Evolutionary conservation across 768 basidiomycete species (phyloP), one percentile per base, ranked within the genome.

Genomic region (Saitozyma sp.): DNA sequence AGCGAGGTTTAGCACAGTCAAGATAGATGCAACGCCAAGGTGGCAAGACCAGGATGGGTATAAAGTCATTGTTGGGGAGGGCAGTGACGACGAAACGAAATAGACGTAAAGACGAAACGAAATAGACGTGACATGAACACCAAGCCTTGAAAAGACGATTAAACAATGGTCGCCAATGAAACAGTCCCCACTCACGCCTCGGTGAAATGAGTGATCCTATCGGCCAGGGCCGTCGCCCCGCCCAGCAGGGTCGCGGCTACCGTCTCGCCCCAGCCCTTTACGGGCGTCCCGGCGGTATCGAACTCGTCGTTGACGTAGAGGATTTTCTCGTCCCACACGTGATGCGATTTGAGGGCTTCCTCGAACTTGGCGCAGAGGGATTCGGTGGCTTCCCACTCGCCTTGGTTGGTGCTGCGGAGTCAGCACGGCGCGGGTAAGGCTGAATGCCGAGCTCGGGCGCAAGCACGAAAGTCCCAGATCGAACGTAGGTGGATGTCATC

Each of bases 351-450:
- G n/a, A 79, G 58, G 0, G 51, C 56, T 2, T 54, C 51, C 53
- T 79, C 76, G 50, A 79, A 65, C 56, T 61, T 58, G 3, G n/a
- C 39, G 11, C 64, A 61, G 6, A 71, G 59, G 7, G 69, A 62
- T 57, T 79, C 74, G 6, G 73, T 71, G 20, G 65, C 69, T 40
- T 76, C 75, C 71, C 75, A 78, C 63, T 74, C 70, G 1, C 61
- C 67, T 45, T 68, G 76, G 39, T 55, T 67, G 0, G 54, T 60
- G 46, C 74, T 75, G 48, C 8, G 19, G 9, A 50, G 20, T 6
- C 1, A 45, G 56, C 20, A 48, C 5, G 29, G 29, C 29, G 5
- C 2, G 5, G 29, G 29, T 29, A 2, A 2, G 29, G 29, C 29
- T 5, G n/a, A n/a, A n/a, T n/a, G n/a, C n/a, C n/a, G n/a, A n/a